Base-by-base conservation (phyloP, 352 stramenopile genomes). In the Aphanomyces invadans region DNA sequence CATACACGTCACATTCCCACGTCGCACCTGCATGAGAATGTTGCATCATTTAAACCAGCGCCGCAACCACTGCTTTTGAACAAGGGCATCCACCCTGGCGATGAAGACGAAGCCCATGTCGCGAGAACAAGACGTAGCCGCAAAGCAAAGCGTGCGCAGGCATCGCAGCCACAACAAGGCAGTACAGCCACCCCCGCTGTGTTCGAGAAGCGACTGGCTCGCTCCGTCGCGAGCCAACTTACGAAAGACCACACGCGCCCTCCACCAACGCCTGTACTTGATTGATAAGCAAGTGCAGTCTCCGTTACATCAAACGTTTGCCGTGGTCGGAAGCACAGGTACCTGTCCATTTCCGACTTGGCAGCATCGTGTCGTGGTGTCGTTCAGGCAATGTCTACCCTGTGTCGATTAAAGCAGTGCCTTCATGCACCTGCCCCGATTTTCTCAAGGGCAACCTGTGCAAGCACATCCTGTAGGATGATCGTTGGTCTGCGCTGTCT, bases 241-340 rank as follows among this genome's bases (percentile, higher is more conserved):
- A 57, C 49, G 11, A n/a, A 29, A 1, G 49, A 57, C 29, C 49
- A 26, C 25, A 57, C 49, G 49, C 49, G 49, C 49, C 5, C 7
- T n/a, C 25, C 49, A 32, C 29, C 49, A 57, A 26, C 49, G 49
- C 49, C 32, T 57, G 49, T 57, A 23, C 25, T 33, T 57, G 25
- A 57, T 57, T 33, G 49, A 57, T n/a, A 57, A 57, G 49, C 49
- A 57, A 32, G 49, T 57, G 12, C 4, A 33, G 17, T 57, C 49
- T 21, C 49, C 49, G 3, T 33, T 57, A 2, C 49, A 57, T 33
- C 49, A 57, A 57, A 57, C 49, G 12, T 57, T 57, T 57, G 49
- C 49, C 29, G 49, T 57, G 11, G 1, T 57, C 9, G 49, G 49
- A 9, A 57, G 49, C 23, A 57, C 49, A 5, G 49, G 49, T 57